Conservation (phyloP, 1,284 basidiomycete genomes). For the Trametes pubescens region DNA sequence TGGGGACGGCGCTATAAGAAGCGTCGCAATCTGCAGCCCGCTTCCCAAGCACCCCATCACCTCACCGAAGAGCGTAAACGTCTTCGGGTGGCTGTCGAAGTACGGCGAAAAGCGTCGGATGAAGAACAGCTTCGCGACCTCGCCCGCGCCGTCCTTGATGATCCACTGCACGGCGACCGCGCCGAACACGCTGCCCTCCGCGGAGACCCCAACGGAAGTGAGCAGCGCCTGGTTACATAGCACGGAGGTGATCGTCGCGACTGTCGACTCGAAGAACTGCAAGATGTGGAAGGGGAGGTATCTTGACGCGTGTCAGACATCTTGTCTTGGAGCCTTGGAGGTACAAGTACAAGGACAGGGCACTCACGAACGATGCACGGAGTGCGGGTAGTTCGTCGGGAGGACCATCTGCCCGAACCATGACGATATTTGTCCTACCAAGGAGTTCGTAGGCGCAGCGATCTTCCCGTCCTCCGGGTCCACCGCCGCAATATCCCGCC, state of each 20-base stretch:
- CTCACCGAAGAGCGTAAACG: slow-evolving; percentile 41
- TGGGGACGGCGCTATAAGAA: slow-evolving; percentile 39
- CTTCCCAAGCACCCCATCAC: slow-evolving; percentile 38
- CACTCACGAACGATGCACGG: slow-evolving; percentile 45
- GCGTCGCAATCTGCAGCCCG: slow-evolving; percentile 41
- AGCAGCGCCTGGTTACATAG: slow-evolving; percentile 45
- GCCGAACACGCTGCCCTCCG: slow-evolving; percentile 45
- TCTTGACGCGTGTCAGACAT: slow-evolving; percentile 20
- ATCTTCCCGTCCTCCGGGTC: slow-evolving; percentile 22
- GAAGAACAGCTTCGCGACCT: slow-evolving; percentile 45
- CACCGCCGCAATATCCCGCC: slow-evolving; percentile 34
- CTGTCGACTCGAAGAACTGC: slow-evolving; percentile 42
- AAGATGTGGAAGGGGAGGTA: slow-evolving; percentile 43
- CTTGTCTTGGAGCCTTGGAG: no score
- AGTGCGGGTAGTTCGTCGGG: slow-evolving; percentile 45
- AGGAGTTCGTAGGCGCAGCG: slow-evolving; percentile 27
- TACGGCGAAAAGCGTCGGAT: slow-evolving; percentile 43
- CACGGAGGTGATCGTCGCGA: slow-evolving; percentile 42
- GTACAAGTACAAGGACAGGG: no score
- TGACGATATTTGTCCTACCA: slow-evolving; percentile 35
- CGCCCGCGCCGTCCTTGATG: slow-evolving; percentile 46
- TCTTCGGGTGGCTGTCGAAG: slow-evolving; percentile 46
- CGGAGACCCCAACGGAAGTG: slow-evolving; percentile 43
- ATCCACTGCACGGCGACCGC: slow-evolving; percentile 47
- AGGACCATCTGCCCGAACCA: slow-evolving; percentile 45